A percentile compares a stretch with the other conserved stretches of the same genome.
Conservation (phyloP, 495 filamentous ascomycete species). For the Collariella sp. region DNA sequence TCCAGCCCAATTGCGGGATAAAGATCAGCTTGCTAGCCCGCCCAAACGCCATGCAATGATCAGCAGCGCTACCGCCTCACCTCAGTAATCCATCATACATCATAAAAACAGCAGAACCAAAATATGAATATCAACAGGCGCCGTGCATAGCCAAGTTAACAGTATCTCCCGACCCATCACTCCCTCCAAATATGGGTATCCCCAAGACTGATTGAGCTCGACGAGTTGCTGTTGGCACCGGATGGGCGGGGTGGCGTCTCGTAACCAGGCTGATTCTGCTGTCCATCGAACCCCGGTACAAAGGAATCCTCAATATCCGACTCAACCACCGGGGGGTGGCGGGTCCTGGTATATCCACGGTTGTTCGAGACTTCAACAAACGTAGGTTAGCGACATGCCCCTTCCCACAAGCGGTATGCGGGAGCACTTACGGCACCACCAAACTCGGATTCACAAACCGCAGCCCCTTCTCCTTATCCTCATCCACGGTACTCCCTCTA, state of each 20-base stretch:
- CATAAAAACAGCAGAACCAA: not conserved
- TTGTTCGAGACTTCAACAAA: conserved; percentile 34
- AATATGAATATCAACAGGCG: too few species aligned
- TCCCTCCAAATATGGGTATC: conserved; percentile 50
- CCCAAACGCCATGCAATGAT: not conserved
- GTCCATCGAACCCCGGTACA: not conserved
- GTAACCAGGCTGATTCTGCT: not conserved
- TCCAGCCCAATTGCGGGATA: too few species aligned
- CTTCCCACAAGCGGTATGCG: conserved; percentile 8
- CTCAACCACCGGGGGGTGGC: conserved; percentile 27
- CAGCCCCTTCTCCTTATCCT: conserved; percentile 54
- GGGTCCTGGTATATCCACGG: conserved; percentile 47
- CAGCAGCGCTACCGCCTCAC: not conserved
- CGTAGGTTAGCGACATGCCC: not conserved
- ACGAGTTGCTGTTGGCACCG: conserved; percentile 15
- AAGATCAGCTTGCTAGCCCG: not conserved
- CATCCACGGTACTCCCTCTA: conserved; percentile 51
- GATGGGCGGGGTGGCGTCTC: not conserved
- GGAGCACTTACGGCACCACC: conserved; percentile 51
- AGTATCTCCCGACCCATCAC: not conserved
- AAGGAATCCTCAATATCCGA: not conserved
- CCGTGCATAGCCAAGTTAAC: not conserved
- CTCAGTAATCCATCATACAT: not conserved
- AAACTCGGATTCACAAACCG: conserved; percentile 69
- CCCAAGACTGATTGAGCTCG: conserved; percentile 45